Evolutionary conservation across 768 basidiomycete genomes (phyloP), one percentile per base, ranked within the genome.

Genomic region (Boletus rubropictus): DNA sequence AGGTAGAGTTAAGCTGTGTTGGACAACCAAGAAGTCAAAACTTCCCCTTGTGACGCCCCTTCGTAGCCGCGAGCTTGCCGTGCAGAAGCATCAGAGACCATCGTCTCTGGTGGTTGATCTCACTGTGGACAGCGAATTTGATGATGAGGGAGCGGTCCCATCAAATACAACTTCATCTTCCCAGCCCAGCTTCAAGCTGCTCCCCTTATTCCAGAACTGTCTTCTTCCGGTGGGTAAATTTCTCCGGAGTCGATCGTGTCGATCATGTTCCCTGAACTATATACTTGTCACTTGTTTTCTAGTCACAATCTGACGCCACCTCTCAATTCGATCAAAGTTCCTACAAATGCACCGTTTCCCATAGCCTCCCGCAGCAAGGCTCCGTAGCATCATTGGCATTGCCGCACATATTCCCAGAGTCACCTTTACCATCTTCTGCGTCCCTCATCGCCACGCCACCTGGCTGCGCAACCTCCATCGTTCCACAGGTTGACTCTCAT

Each of bases 1-100:
- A 24, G 61, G 59, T 27, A 64, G 51, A 41, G 54, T 64, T 4
- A 57, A 59, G 41, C 41, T 59, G 6, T 46, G 21, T 42, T 46
- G 54, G 12, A 59, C 52, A 9, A 27, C 44, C 28, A 59, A 52
- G 41, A 54, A 51, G 39, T 43, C 54, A 32, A 49, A 48, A 15
- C 27, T 8, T 49, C 44, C 62, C 17, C 57, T 56, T 5, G 31
- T 43, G 39, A 48, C 44, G 48, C 62, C 48, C 20, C 52, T 58
- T 11, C 53, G 25, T 17, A 56, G 54, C n/a, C 18, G 39, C 42
- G 21, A 47, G 32, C 46, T 42, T 38, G 46, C 24, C 44, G 42
- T 32, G 8, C 39, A 50, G 21, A 33, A 37, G 15, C 29, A 42
- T 22, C 40, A n/a, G 42, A 28, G 28, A 18, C 29, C 15, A 9